Percentiles rank a stretch among this genome's conserved stretches.
Conservation (phyloP, 2,329 filamentous ascomycete species). For the Boeremia lycopersici region DNA sequence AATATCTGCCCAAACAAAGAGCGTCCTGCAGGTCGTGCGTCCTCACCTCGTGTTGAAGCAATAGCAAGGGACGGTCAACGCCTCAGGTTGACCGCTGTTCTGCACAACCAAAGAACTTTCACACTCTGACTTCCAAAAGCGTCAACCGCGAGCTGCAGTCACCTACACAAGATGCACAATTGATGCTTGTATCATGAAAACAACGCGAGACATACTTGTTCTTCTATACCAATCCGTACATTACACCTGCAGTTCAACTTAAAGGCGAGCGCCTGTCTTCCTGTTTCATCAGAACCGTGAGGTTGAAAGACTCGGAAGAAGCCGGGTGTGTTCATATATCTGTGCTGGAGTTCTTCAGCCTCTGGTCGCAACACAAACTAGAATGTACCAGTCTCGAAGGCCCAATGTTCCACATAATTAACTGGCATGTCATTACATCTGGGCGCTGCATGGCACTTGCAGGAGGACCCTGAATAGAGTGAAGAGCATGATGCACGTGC, state of each 20-base stretch:
- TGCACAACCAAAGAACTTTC: slow-evolving; percentile 5
- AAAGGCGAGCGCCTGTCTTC: no score
- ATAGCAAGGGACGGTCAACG: no score
- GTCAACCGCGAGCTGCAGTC: not conserved
- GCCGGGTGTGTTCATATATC: not conserved
- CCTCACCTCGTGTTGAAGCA: no score
- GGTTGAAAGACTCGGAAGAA: not conserved
- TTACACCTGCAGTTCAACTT: not conserved
- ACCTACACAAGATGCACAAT: not conserved
- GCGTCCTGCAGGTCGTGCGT: not conserved
- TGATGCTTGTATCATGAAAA: not conserved
- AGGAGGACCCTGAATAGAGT: not conserved
- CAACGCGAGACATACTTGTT: no score
- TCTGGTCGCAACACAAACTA: no score
- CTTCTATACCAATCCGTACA: not conserved
- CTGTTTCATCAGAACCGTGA: not conserved
- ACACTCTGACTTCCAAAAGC: slow-evolving; percentile 1
- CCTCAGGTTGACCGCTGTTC: slow-evolving; percentile 13
- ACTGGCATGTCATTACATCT: not conserved
- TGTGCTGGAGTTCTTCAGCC: not conserved
- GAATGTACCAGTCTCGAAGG: no score
- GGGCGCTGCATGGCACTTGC: slow-evolving; percentile 1
- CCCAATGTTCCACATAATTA: no score
- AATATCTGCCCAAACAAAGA: not conserved
- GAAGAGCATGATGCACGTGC: not conserved